Base-by-base conservation (phyloP, 1,139 yeast species). In the Scheffersomyces illinoinensis region DNA sequence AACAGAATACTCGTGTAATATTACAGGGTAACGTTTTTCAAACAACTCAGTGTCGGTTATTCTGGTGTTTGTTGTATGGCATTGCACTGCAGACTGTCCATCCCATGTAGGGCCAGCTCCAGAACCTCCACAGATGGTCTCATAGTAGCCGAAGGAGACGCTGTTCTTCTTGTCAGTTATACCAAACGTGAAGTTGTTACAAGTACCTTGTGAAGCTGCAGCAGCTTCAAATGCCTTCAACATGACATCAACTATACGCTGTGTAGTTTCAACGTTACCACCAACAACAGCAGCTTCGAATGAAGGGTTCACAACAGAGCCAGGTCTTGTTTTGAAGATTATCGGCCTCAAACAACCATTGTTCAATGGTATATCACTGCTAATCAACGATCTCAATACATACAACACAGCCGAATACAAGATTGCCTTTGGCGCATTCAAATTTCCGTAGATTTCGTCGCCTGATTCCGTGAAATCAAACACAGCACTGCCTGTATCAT, bases 221-320 rank as follows among this genome's bases (percentile, higher is more conserved):
- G 90, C 89, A 5, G 91, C 90, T 61, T 84, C 81, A 69, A 91
- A 90, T 0, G 96, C 92, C 65, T 85, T 86, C 66, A 91, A 78
- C 60, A 91, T 83, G 3, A 89, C 93, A 72, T 91, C 97, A 1
- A 92, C 90, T 52, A 91, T 86, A 61, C 96, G 80, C 72, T 91
- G 97, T 1, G 95, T 87, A 0, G 97, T 91, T 71, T 89, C 89
- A n/a, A 90, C 96, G 70, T 91, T 91, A 7, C 96, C 96, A 39
- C 96, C 97, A 10, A 90, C 96, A 4, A 90, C 93, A 0, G 97
- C 97, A 19, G 95, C 95, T 54, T 89, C 91, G 50, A 79, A 81
- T 1, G 88, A 81, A 2, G 97, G 97, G 53, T 87, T 80, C 26
- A 91, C 81, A 6, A 91, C 80, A 1, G 91, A 85, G 0, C 90